These are phyloP conservation scores for Suhomyces faveliae DNA, from an alignment of 805 yeast genomes.

Conservation along the genomic window DNA sequence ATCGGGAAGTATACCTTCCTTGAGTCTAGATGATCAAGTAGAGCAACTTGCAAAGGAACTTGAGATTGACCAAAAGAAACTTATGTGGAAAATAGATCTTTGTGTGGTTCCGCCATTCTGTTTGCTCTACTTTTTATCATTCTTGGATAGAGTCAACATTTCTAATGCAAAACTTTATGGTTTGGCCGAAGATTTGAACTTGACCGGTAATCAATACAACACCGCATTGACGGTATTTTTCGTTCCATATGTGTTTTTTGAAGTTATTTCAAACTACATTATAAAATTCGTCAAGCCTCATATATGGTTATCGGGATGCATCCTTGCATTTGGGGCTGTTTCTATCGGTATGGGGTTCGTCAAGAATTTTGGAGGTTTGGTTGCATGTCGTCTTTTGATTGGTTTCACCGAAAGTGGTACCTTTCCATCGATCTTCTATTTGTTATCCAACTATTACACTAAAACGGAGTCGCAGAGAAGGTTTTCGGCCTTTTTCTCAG, in stretches of 20 bases:
- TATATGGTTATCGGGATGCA: slow-evolving; percentile 58
- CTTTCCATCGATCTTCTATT: slow-evolving; percentile 73
- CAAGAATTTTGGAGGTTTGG: slow-evolving; percentile 54
- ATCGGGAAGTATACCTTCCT: background rate
- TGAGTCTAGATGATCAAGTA: slow-evolving; percentile 13
- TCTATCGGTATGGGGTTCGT: slow-evolving; percentile 68
- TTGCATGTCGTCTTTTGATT: slow-evolving; percentile 61
- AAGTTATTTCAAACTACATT: slow-evolving; percentile 61
- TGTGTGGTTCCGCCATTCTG: slow-evolving; percentile 78
- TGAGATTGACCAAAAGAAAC: slow-evolving; percentile 52
- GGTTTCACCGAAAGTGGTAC: slow-evolving; percentile 71
- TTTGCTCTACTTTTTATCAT: slow-evolving; percentile 69
- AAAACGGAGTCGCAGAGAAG: slow-evolving; percentile 66
- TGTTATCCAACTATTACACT: slow-evolving; percentile 64
- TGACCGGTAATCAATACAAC: slow-evolving; percentile 60
- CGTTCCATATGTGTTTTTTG: slow-evolving; percentile 66
- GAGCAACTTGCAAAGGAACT: slow-evolving; percentile 23
- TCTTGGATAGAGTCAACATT: slow-evolving; percentile 78
- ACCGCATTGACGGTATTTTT: slow-evolving; percentile 67
- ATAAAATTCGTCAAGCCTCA: slow-evolving; percentile 63
- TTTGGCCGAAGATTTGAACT: slow-evolving; percentile 51
- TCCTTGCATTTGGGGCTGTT: slow-evolving; percentile 61
- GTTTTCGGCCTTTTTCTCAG: slow-evolving; percentile 65
- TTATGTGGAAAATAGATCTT: slow-evolving; percentile 64
- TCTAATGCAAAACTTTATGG: slow-evolving; percentile 79